Evolutionary conservation across 768 basidiomycete genomes (phyloP), one percentile per base, ranked within the genome.

Genomic region (Suillus subaureus): DNA sequence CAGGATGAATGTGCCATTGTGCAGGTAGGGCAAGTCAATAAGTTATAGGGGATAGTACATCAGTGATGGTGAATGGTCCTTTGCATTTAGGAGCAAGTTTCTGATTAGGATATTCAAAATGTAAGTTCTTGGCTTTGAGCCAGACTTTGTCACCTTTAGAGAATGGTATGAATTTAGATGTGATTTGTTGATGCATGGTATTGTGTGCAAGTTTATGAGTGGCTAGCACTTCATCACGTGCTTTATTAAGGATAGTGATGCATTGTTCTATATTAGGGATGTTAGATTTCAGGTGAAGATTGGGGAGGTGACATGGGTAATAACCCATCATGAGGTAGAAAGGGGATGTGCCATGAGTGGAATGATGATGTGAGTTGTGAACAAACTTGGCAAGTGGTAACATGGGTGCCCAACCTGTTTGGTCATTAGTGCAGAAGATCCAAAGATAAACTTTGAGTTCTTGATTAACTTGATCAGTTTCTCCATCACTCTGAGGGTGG

Each of bases 1-100:
- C 42, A 0, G 54, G 26, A 16, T 65, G 64, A 16, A 65, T 65
- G 4, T 33, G 45, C 57, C 64, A 65, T 28, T 26, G 26, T 4
- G 33, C 0, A 26, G 43, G 57, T 0, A 58, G 33, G 0, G 5
- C 1, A 1, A 61, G 12, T 9, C 13, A 0, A 3, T 61, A 65
- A 0, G 47, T 39, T 0, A 65, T 8, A 0, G 43, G 56, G 18
- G 40, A 45, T 3, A 64, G 28, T 4, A 64, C 42, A 0, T 64
- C 33, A 4, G 35, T 7, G 23, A 64, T 64, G 0, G 2, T 6
- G 21, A 64, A 64, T 16, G 64, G 64, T 33, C 64, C 64, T 58
- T 64, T 57, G 4, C 39, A 1, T 60, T 64, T 60, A 3, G 56
- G 64, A 1, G 64, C 35, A 6, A 64, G 42, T 26, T 58, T 64